Conservation (phyloP, 1,284 basidiomycete genomes). For the Rhodotorula sp. region DNA sequence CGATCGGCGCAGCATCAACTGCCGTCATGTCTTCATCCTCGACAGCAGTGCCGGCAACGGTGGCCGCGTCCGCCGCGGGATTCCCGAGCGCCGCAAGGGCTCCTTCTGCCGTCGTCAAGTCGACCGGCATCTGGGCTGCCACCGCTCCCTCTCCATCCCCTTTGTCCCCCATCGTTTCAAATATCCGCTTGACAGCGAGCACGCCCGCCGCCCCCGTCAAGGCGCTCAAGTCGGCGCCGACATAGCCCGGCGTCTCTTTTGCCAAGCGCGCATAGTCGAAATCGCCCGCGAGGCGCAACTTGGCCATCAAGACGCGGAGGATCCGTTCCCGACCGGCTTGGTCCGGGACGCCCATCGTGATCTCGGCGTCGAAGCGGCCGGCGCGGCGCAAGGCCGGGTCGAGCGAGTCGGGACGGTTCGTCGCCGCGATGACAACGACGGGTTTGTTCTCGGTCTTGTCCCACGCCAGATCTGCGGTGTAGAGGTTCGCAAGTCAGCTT, state of each 20-base stretch:
- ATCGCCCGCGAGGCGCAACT: slow-evolving; percentile 71
- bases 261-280: slow-evolving; percentile 81
- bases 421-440: slow-evolving; percentile 92
- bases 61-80: background rate
- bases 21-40: slow-evolving; percentile 43
- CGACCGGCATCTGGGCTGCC: slow-evolving; percentile 7
- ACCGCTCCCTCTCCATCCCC: background rate
- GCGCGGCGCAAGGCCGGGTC: slow-evolving; percentile 90
- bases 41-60: slow-evolving; percentile 5
- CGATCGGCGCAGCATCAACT: background rate
- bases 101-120: slow-evolving; percentile 20
- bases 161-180: slow-evolving; percentile 66
- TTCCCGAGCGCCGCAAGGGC: slow-evolving; percentile 11
- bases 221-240: slow-evolving; percentile 89
- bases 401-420: slow-evolving; percentile 89
- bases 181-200: slow-evolving; percentile 93
- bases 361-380: slow-evolving; percentile 95
- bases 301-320: slow-evolving; percentile 70
- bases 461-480: slow-evolving; percentile 72
- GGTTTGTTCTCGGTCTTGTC: slow-evolving; percentile 85
- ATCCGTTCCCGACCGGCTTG: slow-evolving; percentile 86
- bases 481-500: too few species aligned
- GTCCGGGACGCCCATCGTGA: slow-evolving; percentile 94
- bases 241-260: slow-evolving; percentile 92
- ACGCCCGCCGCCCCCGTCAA: slow-evolving; percentile 91